Percentiles rank a stretch among this genome's conserved stretches.
These are phyloP conservation scores for Calamus simplicifolius DNA, from an alignment of 176 grass and related monocot genomes.

Conservation along the genomic window DNA sequence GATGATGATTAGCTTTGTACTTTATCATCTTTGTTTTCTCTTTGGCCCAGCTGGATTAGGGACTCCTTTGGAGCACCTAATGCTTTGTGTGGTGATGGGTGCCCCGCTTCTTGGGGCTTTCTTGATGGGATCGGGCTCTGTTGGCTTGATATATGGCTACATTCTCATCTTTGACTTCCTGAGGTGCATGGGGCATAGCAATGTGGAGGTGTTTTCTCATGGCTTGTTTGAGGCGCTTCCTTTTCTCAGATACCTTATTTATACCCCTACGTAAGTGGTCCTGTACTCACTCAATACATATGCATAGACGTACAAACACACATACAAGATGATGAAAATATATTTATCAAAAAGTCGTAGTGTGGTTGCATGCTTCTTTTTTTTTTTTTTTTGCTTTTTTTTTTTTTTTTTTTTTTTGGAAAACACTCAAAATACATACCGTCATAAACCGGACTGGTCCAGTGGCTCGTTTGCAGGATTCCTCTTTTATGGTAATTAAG, in stretches of 20 bases:
- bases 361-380: no score
- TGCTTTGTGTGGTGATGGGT: slow-evolving; percentile 49
- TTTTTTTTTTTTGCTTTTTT: no score
- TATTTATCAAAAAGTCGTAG: no score
- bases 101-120: slow-evolving; percentile 51
- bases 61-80: slow-evolving; percentile 74
- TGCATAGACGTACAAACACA: no score
- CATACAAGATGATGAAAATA: no score
- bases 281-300: no score
- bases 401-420: no score
- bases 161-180: slow-evolving; percentile 60
- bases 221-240: slow-evolving; percentile 36
- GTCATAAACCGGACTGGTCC: no score
- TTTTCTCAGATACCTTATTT: slow-evolving; percentile 67
- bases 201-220: slow-evolving; percentile 76
- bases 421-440: no score
- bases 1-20: no score
- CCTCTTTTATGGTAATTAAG: no score
- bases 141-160: slow-evolving; percentile 59
- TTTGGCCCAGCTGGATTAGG: slow-evolving; percentile 47
- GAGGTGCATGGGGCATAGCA: slow-evolving; percentile 82
- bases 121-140: slow-evolving; percentile 45
- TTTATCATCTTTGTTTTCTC: not conserved
- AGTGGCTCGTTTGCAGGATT: no score
- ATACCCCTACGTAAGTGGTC: slow-evolving; percentile 56